A percentile compares a stretch with the other conserved stretches of the same genome.
phyloP scores from a whole-genome alignment of 768 basidiomycete species.

The Clitopilus hobsonii region DNA sequence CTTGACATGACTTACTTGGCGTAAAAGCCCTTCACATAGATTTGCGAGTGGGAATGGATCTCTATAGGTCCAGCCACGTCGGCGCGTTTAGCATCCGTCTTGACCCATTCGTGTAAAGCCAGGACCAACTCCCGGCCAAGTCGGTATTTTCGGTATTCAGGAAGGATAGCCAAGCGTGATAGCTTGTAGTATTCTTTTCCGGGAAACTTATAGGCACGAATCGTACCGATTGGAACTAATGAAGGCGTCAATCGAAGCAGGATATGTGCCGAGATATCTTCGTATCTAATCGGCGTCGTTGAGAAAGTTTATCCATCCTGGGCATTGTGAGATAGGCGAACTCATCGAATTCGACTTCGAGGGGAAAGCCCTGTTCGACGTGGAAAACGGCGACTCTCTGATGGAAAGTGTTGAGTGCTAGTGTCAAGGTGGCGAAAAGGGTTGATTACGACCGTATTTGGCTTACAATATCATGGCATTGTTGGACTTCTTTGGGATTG shows the following conservation, averaged over 20 bases:
- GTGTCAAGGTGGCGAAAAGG: background rate
- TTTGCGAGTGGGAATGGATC: conserved; percentile 66
- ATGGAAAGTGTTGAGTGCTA: background rate
- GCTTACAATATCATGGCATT: conserved; percentile 58
- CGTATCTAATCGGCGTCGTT: conserved; percentile 39
- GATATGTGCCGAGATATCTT: conserved; percentile 64
- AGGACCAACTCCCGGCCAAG: conserved; percentile 67
- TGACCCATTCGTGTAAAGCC: conserved; percentile 56
- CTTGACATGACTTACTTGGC: conserved; percentile 53
- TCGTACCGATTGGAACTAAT: conserved; percentile 63
- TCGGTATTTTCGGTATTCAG: conserved; percentile 54
- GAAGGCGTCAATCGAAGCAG: conserved; percentile 64
- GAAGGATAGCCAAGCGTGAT: conserved; percentile 63
- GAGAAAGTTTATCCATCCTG: background rate
- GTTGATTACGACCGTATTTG: background rate
- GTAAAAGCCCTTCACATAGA: conserved; percentile 71
- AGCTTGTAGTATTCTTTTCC: conserved; percentile 61
- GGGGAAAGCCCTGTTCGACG: conserved; percentile 64
- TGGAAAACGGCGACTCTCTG: conserved; percentile 55
- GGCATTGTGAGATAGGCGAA: conserved; percentile 24
- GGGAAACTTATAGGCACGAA: conserved; percentile 42
- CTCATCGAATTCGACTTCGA: conserved; percentile 76
- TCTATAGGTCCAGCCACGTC: conserved; percentile 24
- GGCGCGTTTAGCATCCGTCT: conserved; percentile 31
- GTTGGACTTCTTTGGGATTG: conserved; percentile 47